Base-by-base conservation (phyloP, 2,329 filamentous ascomycete species). In the Chaetothyriales sp. region DNA sequence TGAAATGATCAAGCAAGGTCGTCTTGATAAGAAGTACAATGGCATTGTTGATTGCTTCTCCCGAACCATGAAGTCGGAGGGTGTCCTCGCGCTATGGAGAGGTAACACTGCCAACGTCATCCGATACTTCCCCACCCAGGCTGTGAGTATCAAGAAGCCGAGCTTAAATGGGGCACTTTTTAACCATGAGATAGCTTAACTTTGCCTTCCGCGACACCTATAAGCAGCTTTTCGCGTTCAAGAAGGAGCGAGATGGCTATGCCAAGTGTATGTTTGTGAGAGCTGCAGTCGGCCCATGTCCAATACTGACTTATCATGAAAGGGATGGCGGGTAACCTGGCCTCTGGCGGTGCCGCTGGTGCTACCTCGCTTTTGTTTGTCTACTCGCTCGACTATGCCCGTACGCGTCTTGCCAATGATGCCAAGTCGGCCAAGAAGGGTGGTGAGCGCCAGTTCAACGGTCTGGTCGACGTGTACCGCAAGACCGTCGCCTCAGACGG, bases 81-180 rank as follows among this genome's bases (percentile, higher is more conserved):
- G 92, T 86, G 76, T 92, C 67, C 83, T 92, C 74, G 83, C 90
- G 62, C 82, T 98, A 68, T 98, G 92, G 92, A 84, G 92, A 83
- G 92, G 92, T 77, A 98, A 98, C 88, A 98, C 92, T 73, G 92
- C 92, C 88, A 98, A 98, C 85, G 92, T 98, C 76, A 95, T 98
- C 82, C 92, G 92, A 86, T 98, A 40, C 33, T 40, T 40, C 33
- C 33, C 33, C 15, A 40, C 33, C 33, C 33, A 40, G 33, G 33
- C 33, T 15, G 33, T 40, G 33, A 40, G 33, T 40, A 40, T 15
- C 33, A 40, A 40, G 10, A 40, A 40, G 13, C 33, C 33, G 10
- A 40, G 10, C 33, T 15, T 40, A 40, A 40, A 40, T 5, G 8
- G 15, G 15, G 33, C 10, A 40, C 15, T 40, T 10, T 10, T 13